Evolutionary conservation across 75 land plant species (phyloP).

Genomic region (Larix kaempferi): DNA sequence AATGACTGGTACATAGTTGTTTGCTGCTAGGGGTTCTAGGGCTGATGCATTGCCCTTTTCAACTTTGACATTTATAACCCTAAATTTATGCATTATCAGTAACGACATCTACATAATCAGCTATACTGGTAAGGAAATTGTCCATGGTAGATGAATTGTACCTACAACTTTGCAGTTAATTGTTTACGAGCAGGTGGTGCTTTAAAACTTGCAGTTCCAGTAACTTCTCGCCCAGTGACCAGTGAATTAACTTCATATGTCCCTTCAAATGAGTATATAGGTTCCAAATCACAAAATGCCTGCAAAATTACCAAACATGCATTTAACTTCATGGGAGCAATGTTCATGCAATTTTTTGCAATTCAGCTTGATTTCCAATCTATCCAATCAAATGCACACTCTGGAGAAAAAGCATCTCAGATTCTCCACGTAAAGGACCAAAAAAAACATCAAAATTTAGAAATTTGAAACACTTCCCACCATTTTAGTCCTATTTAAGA

Average conservation of each 20-base stretch:
- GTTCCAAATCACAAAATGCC: slow-evolving; percentile 96
- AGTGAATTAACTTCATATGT: slow-evolving; percentile 83
- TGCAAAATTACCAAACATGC: slow-evolving; percentile 17
- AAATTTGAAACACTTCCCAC: not conserved
- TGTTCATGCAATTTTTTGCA: too few species aligned
- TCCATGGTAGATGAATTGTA: not conserved
- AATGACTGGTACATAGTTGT: too few species aligned
- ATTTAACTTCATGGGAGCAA: not conserved
- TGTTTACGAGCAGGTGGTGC: slow-evolving; percentile 18
- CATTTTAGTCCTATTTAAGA: not conserved
- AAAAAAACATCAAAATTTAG: not conserved
- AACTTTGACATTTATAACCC: too few species aligned
- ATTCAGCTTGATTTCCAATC: too few species aligned
- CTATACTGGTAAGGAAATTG: not conserved
- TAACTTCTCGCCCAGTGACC: slow-evolving; percentile 86
- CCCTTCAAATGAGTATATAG: slow-evolving; percentile 87
- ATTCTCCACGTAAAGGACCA: not conserved
- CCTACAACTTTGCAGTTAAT: not conserved
- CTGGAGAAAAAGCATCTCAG: not conserved
- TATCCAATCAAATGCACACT: not conserved
- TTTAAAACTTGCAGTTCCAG: slow-evolving; percentile 88
- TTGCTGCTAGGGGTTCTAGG: too few species aligned
- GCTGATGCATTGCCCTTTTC: too few species aligned
- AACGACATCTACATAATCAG: not conserved
- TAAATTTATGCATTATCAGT: too few species aligned